Percentiles rank a stretch among this genome's conserved stretches.
phyloP scores from a whole-genome alignment of 257 asterid genomes.

The Primulina huaijiensis region DNA sequence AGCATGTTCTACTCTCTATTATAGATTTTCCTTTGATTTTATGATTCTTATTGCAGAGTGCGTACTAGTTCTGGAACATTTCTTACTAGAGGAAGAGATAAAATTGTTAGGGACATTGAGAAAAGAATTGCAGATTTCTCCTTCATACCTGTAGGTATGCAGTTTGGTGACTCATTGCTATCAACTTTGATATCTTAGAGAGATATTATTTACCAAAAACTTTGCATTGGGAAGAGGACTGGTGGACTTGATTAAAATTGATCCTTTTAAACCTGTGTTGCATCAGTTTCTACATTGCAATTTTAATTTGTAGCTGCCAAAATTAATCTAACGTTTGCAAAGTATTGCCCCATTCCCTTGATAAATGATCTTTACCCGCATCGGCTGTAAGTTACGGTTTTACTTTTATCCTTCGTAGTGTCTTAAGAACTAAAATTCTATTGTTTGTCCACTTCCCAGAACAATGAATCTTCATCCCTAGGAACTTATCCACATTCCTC shows the following conservation, averaged over 20 bases:
- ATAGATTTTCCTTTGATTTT: conserved; percentile 8
- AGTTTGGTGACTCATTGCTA: conserved; percentile 12
- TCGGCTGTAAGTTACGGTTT: not conserved
- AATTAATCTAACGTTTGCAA: not conserved
- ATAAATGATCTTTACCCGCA: conserved; percentile 11
- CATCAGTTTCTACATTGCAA: conserved; percentile 17
- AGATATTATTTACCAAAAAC: conserved; percentile 10
- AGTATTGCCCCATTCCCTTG: not conserved
- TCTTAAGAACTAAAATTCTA: not conserved
- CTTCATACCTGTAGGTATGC: conserved; percentile 91
- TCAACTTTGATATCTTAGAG: conserved; percentile 9
- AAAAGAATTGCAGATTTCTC: conserved; percentile 93
- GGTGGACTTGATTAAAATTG: conserved; percentile 13
- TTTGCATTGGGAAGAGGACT: not conserved
- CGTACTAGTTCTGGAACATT: conserved; percentile 99
- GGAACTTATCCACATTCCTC: not conserved
- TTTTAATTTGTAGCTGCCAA: conserved; percentile 17
- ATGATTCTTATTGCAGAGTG: conserved; percentile 45
- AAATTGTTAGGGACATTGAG: conserved; percentile 71
- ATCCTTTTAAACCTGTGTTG: conserved; percentile 12
- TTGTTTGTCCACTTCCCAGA: not conserved
- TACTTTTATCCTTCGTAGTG: not conserved
- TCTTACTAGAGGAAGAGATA: conserved; percentile 82
- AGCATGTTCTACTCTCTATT: not conserved
- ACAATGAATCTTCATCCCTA: not conserved